These are phyloP conservation scores for Sphaerobolus stellatus DNA, from an alignment of 1,284 basidiomycete species.

Conservation along the genomic window DNA sequence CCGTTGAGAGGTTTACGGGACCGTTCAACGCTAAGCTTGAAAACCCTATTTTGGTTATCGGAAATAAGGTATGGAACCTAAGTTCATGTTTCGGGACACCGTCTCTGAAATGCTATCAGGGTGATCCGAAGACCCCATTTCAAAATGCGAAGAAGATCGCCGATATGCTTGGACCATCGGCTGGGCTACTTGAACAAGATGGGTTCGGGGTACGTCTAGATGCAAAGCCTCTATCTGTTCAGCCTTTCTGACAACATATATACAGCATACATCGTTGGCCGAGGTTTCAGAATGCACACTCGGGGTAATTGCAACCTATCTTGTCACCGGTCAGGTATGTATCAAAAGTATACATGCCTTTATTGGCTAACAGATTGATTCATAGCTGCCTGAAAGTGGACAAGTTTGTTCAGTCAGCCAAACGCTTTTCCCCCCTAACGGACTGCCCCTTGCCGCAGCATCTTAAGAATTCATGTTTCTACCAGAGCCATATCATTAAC, in stretches of 20 bases:
- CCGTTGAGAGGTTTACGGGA: slow-evolving; percentile 34
- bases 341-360: neutral
- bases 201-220: slow-evolving; percentile 22
- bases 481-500: too few relatives aligned
- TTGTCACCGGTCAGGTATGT: neutral
- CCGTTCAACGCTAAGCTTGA: slow-evolving; percentile 30
- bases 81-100: neutral
- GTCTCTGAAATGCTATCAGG: slow-evolving; percentile 3
- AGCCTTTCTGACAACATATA: too few relatives aligned
- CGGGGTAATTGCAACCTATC: neutral
- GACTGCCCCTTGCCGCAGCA: too few relatives aligned
- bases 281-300: neutral
- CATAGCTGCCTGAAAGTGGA: neutral
- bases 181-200: slow-evolving; percentile 19
- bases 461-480: too few relatives aligned
- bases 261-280: neutral
- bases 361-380: too few relatives aligned
- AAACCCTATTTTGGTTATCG: slow-evolving; percentile 29
- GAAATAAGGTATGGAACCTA: slow-evolving; percentile 2
- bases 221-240: too few relatives aligned
- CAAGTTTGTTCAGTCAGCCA: neutral
- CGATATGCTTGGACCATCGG: slow-evolving; percentile 15
- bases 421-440: neutral
- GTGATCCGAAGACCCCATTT: slow-evolving; percentile 22
- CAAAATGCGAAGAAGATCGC: slow-evolving; percentile 17